Base-by-base conservation (phyloP, 2,329 filamentous ascomycete genomes). In the Trichoderma polysporum region DNA sequence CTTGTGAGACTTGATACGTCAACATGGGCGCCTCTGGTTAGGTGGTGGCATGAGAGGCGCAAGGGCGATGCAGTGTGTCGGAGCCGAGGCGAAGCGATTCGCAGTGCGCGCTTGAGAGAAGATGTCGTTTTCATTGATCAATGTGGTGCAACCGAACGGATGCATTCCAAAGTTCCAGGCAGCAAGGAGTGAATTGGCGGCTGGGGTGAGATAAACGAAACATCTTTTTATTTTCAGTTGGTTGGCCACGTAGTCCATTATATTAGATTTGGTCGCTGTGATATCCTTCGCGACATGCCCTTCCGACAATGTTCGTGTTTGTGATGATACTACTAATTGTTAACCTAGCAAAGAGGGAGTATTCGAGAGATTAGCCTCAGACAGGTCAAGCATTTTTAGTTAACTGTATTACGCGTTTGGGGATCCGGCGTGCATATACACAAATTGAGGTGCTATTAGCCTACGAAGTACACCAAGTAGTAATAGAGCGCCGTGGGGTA, bases 81-180 rank as follows among this genome's bases (percentile, higher is more conserved):
- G 22, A 22, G 61, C 50, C 37, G 50, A 64, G 45, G 61, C 19
- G n/a, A 64, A 64, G 61, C 61, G 50, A 27, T 47, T 47, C 37
- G 27, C 10, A 15, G 33, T 33, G 19, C 9, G 15, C 9, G 19
- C 15, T 19, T 33, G 35, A 50, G 29, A n/a, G 2, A 27, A 27
- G 1, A 15, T 56, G 19, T 49, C 35, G 13, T 39, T 19, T 45
- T 35, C 33, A n/a, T 35, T n/a, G 9, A 12, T 3, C 9, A 33
- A 47, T 56, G 61, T 35, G 19, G 22, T 56, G 37, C 19, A 25
- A 33, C 19, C 50, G 39, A 17, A n/a, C 8, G 6, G n/a, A 56
- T 45, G 29, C 50, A 35, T 15, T 56, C 29, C 50, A n/a, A 17
- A 37, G 29, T 19, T 8, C 13, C 19, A 47, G 15, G 50, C 15